phyloP scores from a whole-genome alignment of 768 basidiomycete species.

The Xanthoconium stramineum region DNA sequence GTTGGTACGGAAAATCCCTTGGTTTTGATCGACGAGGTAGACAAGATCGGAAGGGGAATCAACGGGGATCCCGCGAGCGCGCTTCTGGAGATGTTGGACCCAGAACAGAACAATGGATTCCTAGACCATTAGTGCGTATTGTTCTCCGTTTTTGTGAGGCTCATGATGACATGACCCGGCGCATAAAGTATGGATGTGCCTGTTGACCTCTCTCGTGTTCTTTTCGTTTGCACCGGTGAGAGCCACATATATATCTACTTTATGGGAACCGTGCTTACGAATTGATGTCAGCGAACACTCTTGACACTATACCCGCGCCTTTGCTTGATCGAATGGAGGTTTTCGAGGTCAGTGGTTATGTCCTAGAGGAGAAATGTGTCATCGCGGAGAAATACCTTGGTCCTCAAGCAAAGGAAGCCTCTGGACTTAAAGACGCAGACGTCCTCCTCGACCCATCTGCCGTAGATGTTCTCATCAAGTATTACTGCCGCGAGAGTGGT shows the following conservation, averaged over 20 bases:
- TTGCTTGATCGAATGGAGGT: slow-evolving; percentile 96
- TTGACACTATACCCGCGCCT: slow-evolving; percentile 92
- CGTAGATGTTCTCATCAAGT: slow-evolving; percentile 88
- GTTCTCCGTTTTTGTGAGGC: not conserved
- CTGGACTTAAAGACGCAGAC: slow-evolving; percentile 82
- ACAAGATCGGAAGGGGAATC: slow-evolving; percentile 89
- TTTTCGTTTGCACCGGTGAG: slow-evolving; percentile 91
- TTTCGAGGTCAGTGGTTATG: slow-evolving; percentile 91
- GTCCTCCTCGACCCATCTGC: slow-evolving; percentile 73
- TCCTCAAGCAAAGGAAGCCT: slow-evolving; percentile 90
- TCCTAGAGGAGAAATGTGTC: slow-evolving; percentile 86
- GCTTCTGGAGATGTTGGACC: slow-evolving; percentile 88
- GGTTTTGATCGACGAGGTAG: slow-evolving; percentile 92
- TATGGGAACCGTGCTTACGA: slow-evolving; percentile 5
- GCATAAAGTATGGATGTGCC: slow-evolving; percentile 87
- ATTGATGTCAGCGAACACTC: slow-evolving; percentile 64
- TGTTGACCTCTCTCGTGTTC: slow-evolving; percentile 90
- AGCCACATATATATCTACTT: not conserved
- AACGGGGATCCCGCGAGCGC: slow-evolving; percentile 94
- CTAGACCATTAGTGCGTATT: slow-evolving; percentile 86
- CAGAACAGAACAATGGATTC: slow-evolving; percentile 93
- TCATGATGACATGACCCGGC: slow-evolving; percentile 1
- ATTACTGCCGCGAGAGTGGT: slow-evolving; percentile 96
- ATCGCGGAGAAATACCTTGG: slow-evolving; percentile 87
- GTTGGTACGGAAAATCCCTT: slow-evolving; percentile 93